Base-by-base conservation (phyloP, 805 yeast genomes). In the Saccharomyces paradoxus region DNA sequence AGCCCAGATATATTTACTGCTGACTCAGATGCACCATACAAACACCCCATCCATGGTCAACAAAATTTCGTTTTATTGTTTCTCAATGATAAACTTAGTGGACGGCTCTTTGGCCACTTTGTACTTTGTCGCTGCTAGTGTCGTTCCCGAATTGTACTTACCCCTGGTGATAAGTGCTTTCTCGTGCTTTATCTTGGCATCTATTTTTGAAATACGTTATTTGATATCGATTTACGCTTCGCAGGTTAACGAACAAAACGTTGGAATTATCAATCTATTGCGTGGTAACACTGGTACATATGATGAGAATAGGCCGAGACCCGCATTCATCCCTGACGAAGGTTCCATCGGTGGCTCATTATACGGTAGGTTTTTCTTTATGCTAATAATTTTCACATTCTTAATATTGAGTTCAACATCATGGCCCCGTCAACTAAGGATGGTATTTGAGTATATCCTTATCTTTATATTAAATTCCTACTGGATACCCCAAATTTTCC, bases 401-500 rank as follows among this genome's bases (percentile, higher is more conserved):
- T 55, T 86, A 1, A 69, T 86, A 0, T 54, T 85, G 50, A 82
- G 80, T 60, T 77, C 86, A 12, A 63, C 77, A 1, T 67, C 80
- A 49, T 87, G 94, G 95, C 83, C 90, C 46, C 74, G 74, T 22
- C 71, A 66, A 21, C 71, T 80, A 41, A 71, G 96, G 53, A 68
- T 67, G 28, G 60, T 74, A 1, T 80, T 84, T 62, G 96, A 89
- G 64, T 81, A 79, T 54, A 51, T 78, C 4, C 70, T 79, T 1
- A 66, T 85, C 9, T 56, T 82, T 1, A 50, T 76, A 0, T 61
- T 85, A 29, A 86, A 83, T 66, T 86, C 96, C 1, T 84, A 80
- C 60, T 90, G 97, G 97, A 60, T 87, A 14, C 97, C 97, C 1
- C 98, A 91, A 68, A 84, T 88, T 47, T 83, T 83, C 61, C 77